Evolutionary conservation across 352 stramenopile species (phyloP).

Genomic region (Lagenidium sp.): DNA sequence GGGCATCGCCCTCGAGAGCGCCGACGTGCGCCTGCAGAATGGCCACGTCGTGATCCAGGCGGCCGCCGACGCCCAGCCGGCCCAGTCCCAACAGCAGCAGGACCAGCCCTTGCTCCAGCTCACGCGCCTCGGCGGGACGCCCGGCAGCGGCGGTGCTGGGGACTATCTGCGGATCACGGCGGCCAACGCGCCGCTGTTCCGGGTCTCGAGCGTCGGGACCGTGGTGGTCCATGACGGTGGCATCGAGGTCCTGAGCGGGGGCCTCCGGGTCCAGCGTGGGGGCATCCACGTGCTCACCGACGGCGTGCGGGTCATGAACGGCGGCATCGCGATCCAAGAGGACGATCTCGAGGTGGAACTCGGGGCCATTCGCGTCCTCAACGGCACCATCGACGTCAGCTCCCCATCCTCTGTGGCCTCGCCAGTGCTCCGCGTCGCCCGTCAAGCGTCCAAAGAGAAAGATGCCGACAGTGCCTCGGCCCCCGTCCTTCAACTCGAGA

Average conservation of each 20-base stretch:
- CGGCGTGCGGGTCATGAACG: constrained; percentile 27
- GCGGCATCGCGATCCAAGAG: constrained; percentile 5
- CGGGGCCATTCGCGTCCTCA: constrained; percentile 27
- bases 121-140: not conserved
- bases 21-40: constrained; percentile 31
- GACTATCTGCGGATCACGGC: constrained; percentile 46
- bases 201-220: constrained; percentile 36
- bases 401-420: not conserved
- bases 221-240: constrained; percentile 48
- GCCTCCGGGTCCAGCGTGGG: constrained; percentile 41
- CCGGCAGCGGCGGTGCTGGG: not conserved
- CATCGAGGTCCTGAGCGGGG: constrained; percentile 46
- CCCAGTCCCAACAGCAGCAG: not conserved
- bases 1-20: constrained; percentile 31
- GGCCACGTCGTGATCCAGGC: constrained; percentile 27
- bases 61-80: not conserved
- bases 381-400: constrained; percentile 23
- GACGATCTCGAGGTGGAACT: constrained; percentile 30
- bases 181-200: constrained; percentile 29
- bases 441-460: no score
- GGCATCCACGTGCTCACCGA: constrained; percentile 52
- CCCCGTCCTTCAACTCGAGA: not conserved
- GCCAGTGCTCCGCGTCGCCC: no score
- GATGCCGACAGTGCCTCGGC: not conserved
- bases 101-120: constrained; percentile 5